A percentile compares a stretch with the other conserved stretches of the same genome.
These are phyloP conservation scores for Sporothrix brunneoviolacea DNA, from an alignment of 2,329 filamentous ascomycete species.

Conservation along the genomic window DNA sequence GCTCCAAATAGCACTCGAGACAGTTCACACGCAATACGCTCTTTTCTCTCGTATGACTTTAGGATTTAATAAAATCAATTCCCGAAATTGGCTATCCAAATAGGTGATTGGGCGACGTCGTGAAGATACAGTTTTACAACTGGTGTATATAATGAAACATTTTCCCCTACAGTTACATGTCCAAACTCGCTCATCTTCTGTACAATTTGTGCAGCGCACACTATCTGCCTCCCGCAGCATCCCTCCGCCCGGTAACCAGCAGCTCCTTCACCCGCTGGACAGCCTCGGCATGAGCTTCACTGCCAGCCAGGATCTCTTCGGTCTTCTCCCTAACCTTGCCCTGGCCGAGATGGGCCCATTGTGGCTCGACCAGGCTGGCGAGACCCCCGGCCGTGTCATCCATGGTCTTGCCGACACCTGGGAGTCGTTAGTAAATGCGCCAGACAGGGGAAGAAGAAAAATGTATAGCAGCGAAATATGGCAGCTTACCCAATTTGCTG, in stretches of 20 bases:
- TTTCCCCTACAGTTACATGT: too few relatives aligned
- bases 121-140: too few relatives aligned
- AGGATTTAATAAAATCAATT: too few relatives aligned
- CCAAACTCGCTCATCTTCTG: too few relatives aligned
- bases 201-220: too few relatives aligned
- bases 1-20: too few relatives aligned
- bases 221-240: slow-evolving; percentile 24
- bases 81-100: too few relatives aligned
- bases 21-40: too few relatives aligned
- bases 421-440: neutral
- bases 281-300: slow-evolving; percentile 28
- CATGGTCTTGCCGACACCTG: slow-evolving; percentile 47
- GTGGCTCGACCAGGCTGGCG: slow-evolving; percentile 37
- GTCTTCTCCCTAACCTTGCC: slow-evolving; percentile 46
- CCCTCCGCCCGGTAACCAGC: slow-evolving; percentile 15
- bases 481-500: slow-evolving; percentile 57
- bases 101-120: too few relatives aligned
- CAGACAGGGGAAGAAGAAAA: neutral
- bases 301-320: slow-evolving; percentile 45
- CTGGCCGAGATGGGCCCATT: slow-evolving; percentile 52
- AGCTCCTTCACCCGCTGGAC: slow-evolving; percentile 45
- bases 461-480: neutral
- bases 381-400: slow-evolving; percentile 40
- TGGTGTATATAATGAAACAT: too few relatives aligned
- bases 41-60: too few relatives aligned